phyloP scores from a whole-genome alignment of 108 stramenopile species.

The Pseudonitzschia multiseries region DNA sequence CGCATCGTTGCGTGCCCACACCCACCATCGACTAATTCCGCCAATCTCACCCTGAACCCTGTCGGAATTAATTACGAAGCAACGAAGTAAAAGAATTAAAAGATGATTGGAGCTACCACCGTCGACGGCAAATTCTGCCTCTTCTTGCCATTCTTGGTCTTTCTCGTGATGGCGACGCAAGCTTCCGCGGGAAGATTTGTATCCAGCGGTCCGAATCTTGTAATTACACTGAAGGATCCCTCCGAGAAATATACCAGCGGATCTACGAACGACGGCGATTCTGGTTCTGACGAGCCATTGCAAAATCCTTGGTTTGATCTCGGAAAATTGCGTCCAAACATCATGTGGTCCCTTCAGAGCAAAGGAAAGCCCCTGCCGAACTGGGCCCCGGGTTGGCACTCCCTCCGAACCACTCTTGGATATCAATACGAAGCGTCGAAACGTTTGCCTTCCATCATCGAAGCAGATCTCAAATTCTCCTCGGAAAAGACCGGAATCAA shows the following conservation, averaged over 20 bases:
- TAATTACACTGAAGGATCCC: slow-evolving; percentile 48
- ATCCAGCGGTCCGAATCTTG: slow-evolving; percentile 35
- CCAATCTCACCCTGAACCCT: no score
- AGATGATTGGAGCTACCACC: neutral
- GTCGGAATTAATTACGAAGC: neutral
- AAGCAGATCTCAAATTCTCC: slow-evolving; percentile 26
- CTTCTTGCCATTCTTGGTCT: neutral
- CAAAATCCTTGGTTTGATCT: slow-evolving; percentile 32
- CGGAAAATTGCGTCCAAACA: slow-evolving; percentile 32
- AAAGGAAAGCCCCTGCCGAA: slow-evolving; percentile 31
- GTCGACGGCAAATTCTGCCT: neutral
- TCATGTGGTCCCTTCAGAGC: slow-evolving; percentile 36
- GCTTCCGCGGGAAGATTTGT: slow-evolving; percentile 20
- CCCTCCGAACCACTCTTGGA: slow-evolving; percentile 26
- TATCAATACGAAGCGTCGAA: slow-evolving; percentile 34
- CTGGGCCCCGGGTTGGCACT: slow-evolving; percentile 45
- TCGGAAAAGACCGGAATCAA: slow-evolving; percentile 20
- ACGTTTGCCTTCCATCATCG: slow-evolving; percentile 29
- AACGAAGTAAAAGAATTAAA: no score
- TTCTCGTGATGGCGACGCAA: neutral
- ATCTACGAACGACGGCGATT: slow-evolving; percentile 2
- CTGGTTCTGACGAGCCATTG: neutral
- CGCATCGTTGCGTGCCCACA: no score
- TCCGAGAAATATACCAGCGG: neutral
- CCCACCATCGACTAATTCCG: no score